Base-by-base conservation (phyloP, 1,284 basidiomycete genomes). In the Ustilago shanxiensis region DNA sequence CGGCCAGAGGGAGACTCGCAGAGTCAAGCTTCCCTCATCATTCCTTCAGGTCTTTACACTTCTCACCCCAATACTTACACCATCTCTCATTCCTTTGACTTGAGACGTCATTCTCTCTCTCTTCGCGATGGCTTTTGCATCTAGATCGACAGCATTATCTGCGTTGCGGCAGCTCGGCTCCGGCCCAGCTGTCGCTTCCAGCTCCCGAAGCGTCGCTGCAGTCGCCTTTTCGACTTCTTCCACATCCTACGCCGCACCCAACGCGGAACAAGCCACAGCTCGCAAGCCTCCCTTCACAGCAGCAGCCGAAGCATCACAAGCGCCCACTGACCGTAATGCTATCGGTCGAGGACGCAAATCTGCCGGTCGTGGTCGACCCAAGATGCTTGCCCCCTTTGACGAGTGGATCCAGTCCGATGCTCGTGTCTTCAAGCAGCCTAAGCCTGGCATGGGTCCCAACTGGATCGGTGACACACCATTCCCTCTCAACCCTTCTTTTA, bases 381-480 rank as follows among this genome's bases (percentile, higher is more conserved):
- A 66, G 56, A 70, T 66, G 52, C 69, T 83, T 1, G 60, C 81
- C 39, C 77, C 82, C 11, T 84, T 75, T 47, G 69, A 72, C 16
- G 68, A 83, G 59, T 84, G 82, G 82, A 76, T 84, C 26, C 63
- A 57, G 22, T 66, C 70, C 33, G 80, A 78, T 22, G 82, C 72
- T 10, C 62, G 71, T 13, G 78, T 66, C 8, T 84, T 70, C 71
- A 81, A 81, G 56, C 65, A 77, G 54, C 79, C 81, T 18, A 70
- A 77, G 53, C 77, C 81, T 0, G 77, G 80, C 2, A 71, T 67
- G 51, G 82, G 82, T 7, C 82, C 82, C 51, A 80, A 82, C 69
- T 84, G 82, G 82, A 78, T 84, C 60, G 81, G 74, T n/a, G 66
- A 72, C 18, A 84, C 81, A 2, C 84, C 84, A 16, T 85, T 85